A percentile compares a stretch with the other conserved stretches of the same genome.
These are phyloP conservation scores for Aethionema arabicum DNA, from an alignment of 345 rosid species.

Conservation along the genomic window DNA sequence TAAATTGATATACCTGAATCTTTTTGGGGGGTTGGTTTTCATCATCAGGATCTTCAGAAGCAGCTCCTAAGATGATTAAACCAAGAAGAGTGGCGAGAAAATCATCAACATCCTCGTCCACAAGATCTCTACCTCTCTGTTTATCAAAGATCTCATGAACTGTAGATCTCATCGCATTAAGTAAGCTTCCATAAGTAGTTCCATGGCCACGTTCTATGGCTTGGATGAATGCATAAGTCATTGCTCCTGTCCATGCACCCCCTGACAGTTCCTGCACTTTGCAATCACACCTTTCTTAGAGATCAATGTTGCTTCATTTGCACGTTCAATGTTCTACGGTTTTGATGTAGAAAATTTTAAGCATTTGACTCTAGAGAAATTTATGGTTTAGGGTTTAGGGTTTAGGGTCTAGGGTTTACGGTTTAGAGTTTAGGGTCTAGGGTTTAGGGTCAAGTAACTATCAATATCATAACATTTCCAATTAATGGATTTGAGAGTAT, in stretches of 20 bases:
- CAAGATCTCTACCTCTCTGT: constrained; percentile 35
- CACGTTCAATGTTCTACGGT: too few species aligned
- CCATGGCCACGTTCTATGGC: constrained; percentile 75
- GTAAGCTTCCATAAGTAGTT: constrained; percentile 62
- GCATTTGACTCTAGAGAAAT: too few species aligned
- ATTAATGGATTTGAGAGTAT: too few species aligned
- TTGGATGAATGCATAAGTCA: constrained; percentile 89
- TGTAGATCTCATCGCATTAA: constrained; percentile 75
- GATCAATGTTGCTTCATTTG: neutral
- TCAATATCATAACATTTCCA: too few species aligned
- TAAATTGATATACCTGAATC: constrained; percentile 41
- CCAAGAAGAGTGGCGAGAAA: constrained; percentile 54
- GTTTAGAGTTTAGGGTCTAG: too few species aligned
- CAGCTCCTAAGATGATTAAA: constrained; percentile 54
- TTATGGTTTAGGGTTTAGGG: too few species aligned
- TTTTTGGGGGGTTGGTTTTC: constrained; percentile 22
- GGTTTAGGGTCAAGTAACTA: too few species aligned
- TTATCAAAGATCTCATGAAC: constrained; percentile 44
- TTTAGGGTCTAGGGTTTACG: too few species aligned
- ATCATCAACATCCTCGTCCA: constrained; percentile 41
- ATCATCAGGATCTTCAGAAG: constrained; percentile 13
- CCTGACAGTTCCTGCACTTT: constrained; percentile 58
- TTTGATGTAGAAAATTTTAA: too few species aligned
- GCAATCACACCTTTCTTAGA: neutral
- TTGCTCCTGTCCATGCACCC: constrained; percentile 82